Base-by-base conservation (phyloP, 345 rosid genomes). In the Camelina neglecta region DNA sequence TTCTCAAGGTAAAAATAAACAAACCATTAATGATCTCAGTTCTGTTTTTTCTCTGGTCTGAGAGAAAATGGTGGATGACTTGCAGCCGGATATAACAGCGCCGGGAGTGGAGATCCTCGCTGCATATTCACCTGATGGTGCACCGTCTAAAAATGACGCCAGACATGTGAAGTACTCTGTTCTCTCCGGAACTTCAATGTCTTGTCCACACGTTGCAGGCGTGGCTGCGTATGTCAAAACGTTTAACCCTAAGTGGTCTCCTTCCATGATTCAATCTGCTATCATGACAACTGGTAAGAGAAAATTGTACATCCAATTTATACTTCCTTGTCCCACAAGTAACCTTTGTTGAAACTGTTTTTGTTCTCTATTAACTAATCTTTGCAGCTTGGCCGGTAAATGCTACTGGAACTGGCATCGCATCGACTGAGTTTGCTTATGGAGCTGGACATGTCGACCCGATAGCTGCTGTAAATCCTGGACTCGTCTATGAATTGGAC, bases 41-140 rank as follows among this genome's bases (percentile, higher is more conserved):
- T 38, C 26, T 11, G 26, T 12, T 59, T 41, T 11, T 9, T 38
- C 39, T 42, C 9, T 5, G 21, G 7, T 48, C 8, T 77, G 16
- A 63, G 58, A 55, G 21, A 62, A 24, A 26, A 3, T 36, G 44
- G 51, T 71, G 44, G 24, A 16, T 76, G 71, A 47, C 6, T 38
- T 75, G 58, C 84, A 86, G 88, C 93, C 93, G 35, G 90, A 88
- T 69, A 55, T 86, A 36, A 60, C 84, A 36, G 92, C 88, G 2
- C 90, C 87, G 0, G 88, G 88, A 64, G 81, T 83, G 48, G 76
- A 82, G 36, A 86, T 88, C 41, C 71, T 86, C 23, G 90, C 90
- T 2, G 88, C 90, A 0, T 88, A 80, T 84, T 75, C 86, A 29
- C 77, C 36, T 51, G 29, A 4, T 11, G 70, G 29, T 60, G 2